Percentiles rank a stretch among this genome's conserved stretches.
Evolutionary conservation across 176 grass and related monocot genomes (phyloP).

Genomic region (Canna indica): DNA sequence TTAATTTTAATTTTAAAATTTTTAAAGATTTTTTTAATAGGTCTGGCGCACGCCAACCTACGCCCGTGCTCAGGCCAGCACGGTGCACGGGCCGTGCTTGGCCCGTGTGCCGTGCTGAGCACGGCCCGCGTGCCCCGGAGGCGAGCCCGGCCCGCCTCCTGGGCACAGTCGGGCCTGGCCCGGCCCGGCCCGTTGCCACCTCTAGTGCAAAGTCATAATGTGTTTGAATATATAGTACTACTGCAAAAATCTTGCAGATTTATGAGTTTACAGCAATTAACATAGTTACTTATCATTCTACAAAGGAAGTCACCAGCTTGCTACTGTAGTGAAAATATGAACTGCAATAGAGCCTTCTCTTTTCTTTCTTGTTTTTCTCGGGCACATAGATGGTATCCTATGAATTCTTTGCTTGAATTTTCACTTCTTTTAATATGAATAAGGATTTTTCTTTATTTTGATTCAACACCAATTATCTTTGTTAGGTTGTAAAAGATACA

Average conservation of each 20-base stretch:
- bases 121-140: too few species aligned
- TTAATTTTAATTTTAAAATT: too few species aligned
- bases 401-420: not conserved
- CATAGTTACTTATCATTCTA: not conserved
- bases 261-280: not conserved
- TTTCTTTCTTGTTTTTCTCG: not conserved
- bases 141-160: too few species aligned
- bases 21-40: too few species aligned
- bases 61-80: too few species aligned
- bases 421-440: not conserved
- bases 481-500: conserved; percentile 41
- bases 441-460: not conserved
- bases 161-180: too few species aligned
- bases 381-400: not conserved
- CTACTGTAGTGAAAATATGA: not conserved
- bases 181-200: too few species aligned
- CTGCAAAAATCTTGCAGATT: not conserved
- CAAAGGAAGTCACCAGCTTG: not conserved
- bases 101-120: too few species aligned
- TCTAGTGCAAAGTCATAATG: not conserved
- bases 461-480: conserved; percentile 4
- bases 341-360: not conserved
- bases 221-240: not conserved
- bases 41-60: too few species aligned
- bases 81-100: too few species aligned